phyloP scores from a whole-genome alignment of 2,329 filamentous ascomycete species.

The Exophiala spinifera region DNA sequence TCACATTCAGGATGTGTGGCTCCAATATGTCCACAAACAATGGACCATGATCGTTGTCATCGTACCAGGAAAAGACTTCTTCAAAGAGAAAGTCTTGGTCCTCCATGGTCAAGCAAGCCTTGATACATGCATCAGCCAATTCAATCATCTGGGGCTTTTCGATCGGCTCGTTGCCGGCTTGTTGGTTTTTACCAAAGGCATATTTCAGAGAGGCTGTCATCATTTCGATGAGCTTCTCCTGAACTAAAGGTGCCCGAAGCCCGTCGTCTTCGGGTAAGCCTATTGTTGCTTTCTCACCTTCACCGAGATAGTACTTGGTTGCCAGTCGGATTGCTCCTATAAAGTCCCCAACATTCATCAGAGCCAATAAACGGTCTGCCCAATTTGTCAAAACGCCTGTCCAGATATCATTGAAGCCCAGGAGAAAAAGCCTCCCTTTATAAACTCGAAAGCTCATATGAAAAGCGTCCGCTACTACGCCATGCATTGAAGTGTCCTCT shows the following conservation, averaged over 20 bases:
- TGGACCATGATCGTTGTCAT: constrained; percentile 68
- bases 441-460: constrained; percentile 97
- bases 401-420: constrained; percentile 90
- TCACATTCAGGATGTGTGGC: constrained; percentile 76
- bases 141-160: constrained; percentile 66
- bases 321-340: constrained; percentile 86
- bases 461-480: constrained; percentile 93
- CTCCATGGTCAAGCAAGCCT: constrained; percentile 72
- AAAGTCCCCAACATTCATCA: constrained; percentile 97
- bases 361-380: constrained; percentile 86
- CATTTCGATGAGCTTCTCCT: constrained; percentile 86
- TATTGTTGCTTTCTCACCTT: constrained; percentile 90
- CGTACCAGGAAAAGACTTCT: constrained; percentile 85
- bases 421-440: constrained; percentile 85
- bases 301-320: constrained; percentile 85
- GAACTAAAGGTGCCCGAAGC: constrained; percentile 75
- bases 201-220: constrained; percentile 89
- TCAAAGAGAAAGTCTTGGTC: constrained; percentile 86
- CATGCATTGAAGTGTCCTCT: constrained; percentile 84
- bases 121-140: constrained; percentile 78
- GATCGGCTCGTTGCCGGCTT: constrained; percentile 48
- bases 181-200: constrained; percentile 66
- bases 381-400: constrained; percentile 93
- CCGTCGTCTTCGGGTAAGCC: constrained; percentile 81
- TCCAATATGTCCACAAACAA: constrained; percentile 87